Evolutionary conservation across 495 filamentous ascomycete species (phyloP).

Genomic region (Aspergillus coremiiformis): DNA sequence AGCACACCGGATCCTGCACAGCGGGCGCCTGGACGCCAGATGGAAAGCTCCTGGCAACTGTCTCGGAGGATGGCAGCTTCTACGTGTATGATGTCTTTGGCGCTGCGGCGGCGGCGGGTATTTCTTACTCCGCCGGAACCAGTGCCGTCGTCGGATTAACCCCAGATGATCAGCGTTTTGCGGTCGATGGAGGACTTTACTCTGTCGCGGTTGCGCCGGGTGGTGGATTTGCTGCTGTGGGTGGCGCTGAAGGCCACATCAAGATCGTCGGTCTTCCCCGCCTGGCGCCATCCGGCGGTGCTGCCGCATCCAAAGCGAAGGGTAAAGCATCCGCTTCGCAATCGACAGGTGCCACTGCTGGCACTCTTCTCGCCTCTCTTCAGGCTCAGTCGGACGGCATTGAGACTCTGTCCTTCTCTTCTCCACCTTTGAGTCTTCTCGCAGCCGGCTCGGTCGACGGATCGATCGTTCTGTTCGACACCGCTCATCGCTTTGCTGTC

Average conservation of each 20-base stretch:
- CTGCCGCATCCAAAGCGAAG: conserved; percentile 32
- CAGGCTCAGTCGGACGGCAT: conserved; percentile 69
- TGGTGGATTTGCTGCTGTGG: conserved; percentile 72
- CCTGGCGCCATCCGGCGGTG: conserved; percentile 36
- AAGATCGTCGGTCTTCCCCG: conserved; percentile 78
- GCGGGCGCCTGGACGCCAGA: conserved; percentile 88
- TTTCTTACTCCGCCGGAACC: conserved; percentile 59
- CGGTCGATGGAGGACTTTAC: conserved; percentile 84
- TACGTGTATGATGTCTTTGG: conserved; percentile 93
- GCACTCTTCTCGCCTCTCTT: conserved; percentile 67
- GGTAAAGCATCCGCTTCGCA: conserved; percentile 21
- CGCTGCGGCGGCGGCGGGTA: conserved; percentile 64
- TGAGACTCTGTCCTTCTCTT: conserved; percentile 80
- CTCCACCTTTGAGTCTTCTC: conserved; percentile 65
- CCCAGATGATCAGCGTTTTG: conserved; percentile 76
- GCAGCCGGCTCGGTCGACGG: conserved; percentile 89
- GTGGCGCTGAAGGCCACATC: conserved; percentile 79
- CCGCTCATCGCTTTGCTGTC: conserved; percentile 71
- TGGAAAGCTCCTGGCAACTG: conserved; percentile 81
- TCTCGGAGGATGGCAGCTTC: conserved; percentile 79
- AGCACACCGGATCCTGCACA: conserved; percentile 79
- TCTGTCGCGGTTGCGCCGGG: conserved; percentile 73
- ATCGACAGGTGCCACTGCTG: conserved; percentile 51
- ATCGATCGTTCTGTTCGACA: conserved; percentile 81
- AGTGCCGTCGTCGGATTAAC: conserved; percentile 76